phyloP scores from a whole-genome alignment of 2,329 filamentous ascomycete species.

The Fusarium anthophilum region DNA sequence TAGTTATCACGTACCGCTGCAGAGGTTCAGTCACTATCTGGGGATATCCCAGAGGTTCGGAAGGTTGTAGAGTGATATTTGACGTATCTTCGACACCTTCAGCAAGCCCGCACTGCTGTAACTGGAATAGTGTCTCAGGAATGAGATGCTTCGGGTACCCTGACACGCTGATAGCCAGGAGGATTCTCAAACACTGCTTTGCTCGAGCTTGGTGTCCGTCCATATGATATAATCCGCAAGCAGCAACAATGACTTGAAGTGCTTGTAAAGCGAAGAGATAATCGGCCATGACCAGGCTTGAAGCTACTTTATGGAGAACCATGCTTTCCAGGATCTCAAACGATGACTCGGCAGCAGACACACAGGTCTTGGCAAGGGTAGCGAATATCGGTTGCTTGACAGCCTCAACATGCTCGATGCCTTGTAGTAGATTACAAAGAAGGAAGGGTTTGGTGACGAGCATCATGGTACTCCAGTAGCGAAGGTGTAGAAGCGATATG shows the following conservation, averaged over 20 bases:
- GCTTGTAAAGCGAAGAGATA: neutral
- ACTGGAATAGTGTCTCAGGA: neutral
- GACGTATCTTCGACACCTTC: neutral
- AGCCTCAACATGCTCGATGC: neutral
- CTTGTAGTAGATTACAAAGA: neutral
- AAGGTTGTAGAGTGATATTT: neutral
- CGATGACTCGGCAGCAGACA: neutral
- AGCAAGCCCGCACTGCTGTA: neutral
- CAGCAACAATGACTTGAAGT: neutral
- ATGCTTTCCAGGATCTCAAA: neutral
- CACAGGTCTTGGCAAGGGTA: neutral
- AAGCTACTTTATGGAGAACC: accelerated
- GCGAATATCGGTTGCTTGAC: neutral
- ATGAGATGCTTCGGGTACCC: neutral
- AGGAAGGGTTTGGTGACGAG: neutral
- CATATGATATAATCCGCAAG: neutral
- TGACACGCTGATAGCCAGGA: neutral
- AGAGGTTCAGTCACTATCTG: neutral
- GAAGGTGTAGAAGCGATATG: neutral
- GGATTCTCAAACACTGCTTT: neutral
- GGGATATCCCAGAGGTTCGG: neutral
- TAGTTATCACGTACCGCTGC: neutral
- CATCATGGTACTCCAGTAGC: neutral
- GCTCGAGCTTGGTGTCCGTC: neutral
- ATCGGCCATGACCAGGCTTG: neutral